Conservation (phyloP, 176 grass and related monocot species). For the Eremochloa ophiuroides region DNA sequence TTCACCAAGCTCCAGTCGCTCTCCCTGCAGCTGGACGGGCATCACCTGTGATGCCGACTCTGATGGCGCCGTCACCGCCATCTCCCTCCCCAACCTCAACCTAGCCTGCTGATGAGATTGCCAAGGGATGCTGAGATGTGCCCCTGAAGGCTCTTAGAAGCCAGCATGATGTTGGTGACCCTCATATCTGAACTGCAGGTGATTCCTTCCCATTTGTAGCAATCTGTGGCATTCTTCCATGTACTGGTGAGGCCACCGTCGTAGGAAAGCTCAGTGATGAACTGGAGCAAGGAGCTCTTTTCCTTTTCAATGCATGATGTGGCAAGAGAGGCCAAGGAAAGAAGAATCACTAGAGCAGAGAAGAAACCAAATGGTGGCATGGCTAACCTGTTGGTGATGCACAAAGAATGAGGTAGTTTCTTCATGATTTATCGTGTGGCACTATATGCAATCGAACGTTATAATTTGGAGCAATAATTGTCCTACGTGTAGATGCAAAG, state of each 20-base stretch:
- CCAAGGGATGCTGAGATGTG: slow-evolving; percentile 26
- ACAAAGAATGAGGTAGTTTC: not conserved
- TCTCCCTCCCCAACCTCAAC: no score
- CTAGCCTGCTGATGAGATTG: slow-evolving; percentile 18
- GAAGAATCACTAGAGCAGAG: not conserved
- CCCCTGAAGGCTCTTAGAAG: slow-evolving; percentile 18
- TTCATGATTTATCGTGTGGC: not conserved
- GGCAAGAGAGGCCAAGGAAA: not conserved
- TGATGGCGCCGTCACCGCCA: no score
- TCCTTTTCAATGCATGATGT: slow-evolving; percentile 25
- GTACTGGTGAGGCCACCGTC: not conserved
- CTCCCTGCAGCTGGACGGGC: no score
- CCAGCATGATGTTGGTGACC: not conserved
- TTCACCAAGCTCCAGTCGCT: no score
- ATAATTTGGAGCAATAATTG: not conserved
- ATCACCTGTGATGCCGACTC: no score
- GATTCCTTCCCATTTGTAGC: slow-evolving; percentile 49
- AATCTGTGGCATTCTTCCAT: slow-evolving; percentile 18
- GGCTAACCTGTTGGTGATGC: not conserved
- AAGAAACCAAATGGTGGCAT: not conserved
- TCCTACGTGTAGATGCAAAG: not conserved
- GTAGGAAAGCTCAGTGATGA: not conserved
- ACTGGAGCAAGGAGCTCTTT: slow-evolving; percentile 33
- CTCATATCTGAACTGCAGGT: not conserved
- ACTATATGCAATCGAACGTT: not conserved